Evolutionary conservation across 2,329 filamentous ascomycete genomes (phyloP), one percentile per base, ranked within the genome.

Genomic region (Parafenestella ontariensis): DNA sequence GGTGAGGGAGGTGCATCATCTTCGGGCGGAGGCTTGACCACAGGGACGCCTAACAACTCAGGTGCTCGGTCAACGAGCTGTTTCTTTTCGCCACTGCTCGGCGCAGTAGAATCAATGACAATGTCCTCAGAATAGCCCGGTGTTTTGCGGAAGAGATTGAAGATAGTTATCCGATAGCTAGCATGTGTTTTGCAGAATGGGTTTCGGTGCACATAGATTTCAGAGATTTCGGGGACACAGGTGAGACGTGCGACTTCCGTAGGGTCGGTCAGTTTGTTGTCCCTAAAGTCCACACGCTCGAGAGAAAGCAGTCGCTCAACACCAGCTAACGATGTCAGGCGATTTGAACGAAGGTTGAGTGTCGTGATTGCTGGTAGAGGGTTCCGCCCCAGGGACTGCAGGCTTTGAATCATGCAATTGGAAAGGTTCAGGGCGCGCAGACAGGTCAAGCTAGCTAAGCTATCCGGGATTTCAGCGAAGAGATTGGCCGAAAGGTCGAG

Each of bases 351-450:
- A 50, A 99, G 84, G 69, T 98, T 98, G 52, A 99, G 81, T 1
- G 93, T 93, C 1, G 91, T 96, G 59, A 99, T 96, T 18, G 95
- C 94, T 24, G 95, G 94, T 5, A 99, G 83, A 11, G 95, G 92
- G 68, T 89, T 95, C 59, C 90, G 87, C 2, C 88, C 88, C 37
- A 99, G 81, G 1, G 94, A 96, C 68, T 96, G 90, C 51, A 99
- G 82, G 15, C 92, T 95, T 65, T 94, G 91, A 59, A 99, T 98
- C 93, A 98, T 97, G 82, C 94, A 98, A 69, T 96, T 90, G 3
- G 94, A 96, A 23, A 99, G 82, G 69, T 99, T 98, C 49, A 99
- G 80, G 21, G 95, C 93, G 61, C 93, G 88, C n/a, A 99, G 84
- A 24, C 92, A 89, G 18, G 92, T 92, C 53, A 99, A 81, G 9